Evolutionary conservation across 116 monocot genomes (phyloP), one percentile per base, ranked within the genome.

Genomic region (Posidonia oceanica): DNA sequence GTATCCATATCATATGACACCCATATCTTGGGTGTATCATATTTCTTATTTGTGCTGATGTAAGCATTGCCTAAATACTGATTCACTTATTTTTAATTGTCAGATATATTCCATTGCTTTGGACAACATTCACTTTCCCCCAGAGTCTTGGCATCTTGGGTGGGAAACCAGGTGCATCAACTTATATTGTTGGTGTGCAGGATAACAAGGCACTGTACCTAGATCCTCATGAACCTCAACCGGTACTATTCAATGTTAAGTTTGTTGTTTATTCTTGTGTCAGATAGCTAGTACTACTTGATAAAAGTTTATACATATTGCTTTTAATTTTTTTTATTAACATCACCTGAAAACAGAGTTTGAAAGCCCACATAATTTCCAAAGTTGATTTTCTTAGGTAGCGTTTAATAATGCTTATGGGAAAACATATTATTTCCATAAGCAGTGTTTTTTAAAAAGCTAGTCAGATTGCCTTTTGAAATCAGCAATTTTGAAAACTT

Each of bases 91-190:
- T 39, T 52, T 38, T 21, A 40, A 42, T 66, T 76, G 18, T 57
- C 83, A 97, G 97, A 76, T 97, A 97, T 70, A 74, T 97, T 60
- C 97, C 97, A 23, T 70, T 97, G 71, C 73, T 97, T 6, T 71
- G 68, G 70, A 87, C 83, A 75, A 89, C 87, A 56, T 90, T 97
- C 73, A 97, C 85, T 68, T 97, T 97, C 77, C 89, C 93, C 14
- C 97, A 97, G 68, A 97, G 97, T 67, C 76, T 97, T 74, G 97
- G 97, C 20, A 85, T 97, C 67, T 71, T 97, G 75, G 97, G 97
- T 59, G 97, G 97, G 20, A 97, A 87, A 80, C 89, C 97, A 71
- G 97, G 97, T 38, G 85, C 87, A 15, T 97, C 97, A 57, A 97
- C 97, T 40, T 97, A 92, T 75, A 82, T 97, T 66, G 82, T 93